A percentile compares a stretch with the other conserved stretches of the same genome.
phyloP scores from a whole-genome alignment of 805 yeast species.

The Pichia manshurica region DNA sequence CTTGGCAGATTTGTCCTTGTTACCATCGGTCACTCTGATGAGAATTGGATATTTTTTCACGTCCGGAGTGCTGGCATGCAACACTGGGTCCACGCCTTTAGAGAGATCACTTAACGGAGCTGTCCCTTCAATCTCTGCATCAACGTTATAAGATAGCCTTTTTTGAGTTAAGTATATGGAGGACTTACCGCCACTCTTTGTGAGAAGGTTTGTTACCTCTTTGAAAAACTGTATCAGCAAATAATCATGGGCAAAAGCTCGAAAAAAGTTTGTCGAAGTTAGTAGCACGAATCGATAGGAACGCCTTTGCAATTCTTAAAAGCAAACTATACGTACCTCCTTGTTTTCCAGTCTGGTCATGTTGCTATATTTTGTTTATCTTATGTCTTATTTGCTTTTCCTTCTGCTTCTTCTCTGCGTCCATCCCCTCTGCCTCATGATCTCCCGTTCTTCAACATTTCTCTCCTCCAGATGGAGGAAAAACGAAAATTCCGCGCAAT shows the following conservation, averaged over 20 bases:
- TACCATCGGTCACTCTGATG: constrained; percentile 63
- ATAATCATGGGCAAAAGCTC: not conserved
- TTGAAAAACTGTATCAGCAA: constrained; percentile 24
- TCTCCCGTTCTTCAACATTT: too few species aligned
- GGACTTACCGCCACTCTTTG: constrained; percentile 31
- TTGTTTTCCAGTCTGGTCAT: constrained; percentile 15
- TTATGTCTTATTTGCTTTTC: too few species aligned
- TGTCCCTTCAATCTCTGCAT: constrained; percentile 16
- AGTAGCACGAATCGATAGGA: not conserved
- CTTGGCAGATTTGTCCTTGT: constrained; percentile 42
- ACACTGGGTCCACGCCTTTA: constrained; percentile 13
- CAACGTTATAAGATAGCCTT: constrained; percentile 33
- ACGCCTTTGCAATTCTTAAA: not conserved
- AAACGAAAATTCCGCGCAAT: too few species aligned
- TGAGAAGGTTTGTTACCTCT: constrained; percentile 20
- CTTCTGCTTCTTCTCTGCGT: too few species aligned
- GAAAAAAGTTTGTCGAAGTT: not conserved
- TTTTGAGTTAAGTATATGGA: constrained; percentile 59
- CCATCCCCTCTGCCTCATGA: too few species aligned
- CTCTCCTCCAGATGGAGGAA: too few species aligned
- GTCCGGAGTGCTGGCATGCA: constrained; percentile 6
- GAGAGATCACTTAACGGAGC: constrained; percentile 16
- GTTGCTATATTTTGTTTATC: not conserved
- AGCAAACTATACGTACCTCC: constrained; percentile 20
- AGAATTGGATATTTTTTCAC: constrained; percentile 46